These are phyloP conservation scores for Eustoma russellianum DNA, from an alignment of 257 asterid genomes.

Conservation along the genomic window DNA sequence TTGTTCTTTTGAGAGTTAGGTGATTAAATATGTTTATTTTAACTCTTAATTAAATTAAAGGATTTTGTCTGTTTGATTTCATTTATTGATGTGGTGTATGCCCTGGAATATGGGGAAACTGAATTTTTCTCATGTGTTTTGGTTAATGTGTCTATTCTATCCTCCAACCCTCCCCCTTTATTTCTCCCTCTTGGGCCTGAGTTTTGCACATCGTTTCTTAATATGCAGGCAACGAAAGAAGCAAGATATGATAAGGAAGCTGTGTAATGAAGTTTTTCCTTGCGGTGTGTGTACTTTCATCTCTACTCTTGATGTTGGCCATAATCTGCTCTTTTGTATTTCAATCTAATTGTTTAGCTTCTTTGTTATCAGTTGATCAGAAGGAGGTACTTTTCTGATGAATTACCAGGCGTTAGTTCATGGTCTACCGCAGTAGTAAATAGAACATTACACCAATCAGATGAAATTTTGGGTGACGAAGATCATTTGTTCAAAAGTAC, in stretches of 20 bases:
- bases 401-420: conserved; percentile 59
- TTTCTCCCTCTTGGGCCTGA: no score
- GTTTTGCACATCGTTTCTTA: not conserved
- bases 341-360: conserved; percentile 16
- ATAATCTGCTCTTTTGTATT: not conserved
- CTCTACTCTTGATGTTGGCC: conserved; percentile 7
- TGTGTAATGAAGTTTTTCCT: conserved; percentile 74
- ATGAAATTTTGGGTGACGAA: conserved; percentile 70
- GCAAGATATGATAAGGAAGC: conserved; percentile 95
- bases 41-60: no score
- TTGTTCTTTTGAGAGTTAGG: no score
- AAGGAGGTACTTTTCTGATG: conserved; percentile 97
- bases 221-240: conserved; percentile 85
- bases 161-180: no score
- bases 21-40: no score
- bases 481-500: conserved; percentile 51
- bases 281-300: conserved; percentile 44
- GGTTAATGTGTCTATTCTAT: no score
- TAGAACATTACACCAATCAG: conserved; percentile 37
- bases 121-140: no score
- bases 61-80: no score
- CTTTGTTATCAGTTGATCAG: conserved; percentile 61
- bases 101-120: no score
- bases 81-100: no score
- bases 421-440: conserved; percentile 53